Base-by-base conservation (phyloP, 805 yeast genomes). In the Metschnikowia rubicola region DNA sequence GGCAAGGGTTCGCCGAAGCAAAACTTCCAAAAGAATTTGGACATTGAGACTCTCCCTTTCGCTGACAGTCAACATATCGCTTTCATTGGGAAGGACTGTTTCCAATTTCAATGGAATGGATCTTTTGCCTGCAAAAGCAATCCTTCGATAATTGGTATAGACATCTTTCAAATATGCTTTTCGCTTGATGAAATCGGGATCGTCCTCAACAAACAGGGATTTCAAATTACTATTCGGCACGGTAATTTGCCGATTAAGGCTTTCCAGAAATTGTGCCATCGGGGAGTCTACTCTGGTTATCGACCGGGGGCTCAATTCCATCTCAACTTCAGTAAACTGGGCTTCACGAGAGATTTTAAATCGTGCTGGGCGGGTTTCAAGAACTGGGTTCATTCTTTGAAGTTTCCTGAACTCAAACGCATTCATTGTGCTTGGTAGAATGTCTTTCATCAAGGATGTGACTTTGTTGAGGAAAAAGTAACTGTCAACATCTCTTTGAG, bases 1-100 rank as follows among this genome's bases (percentile, higher is more conserved):
- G 31, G 74, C 70, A 51, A 71, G 53, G 1, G 75, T 72, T 46
- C 74, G 55, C 47, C 76, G 61, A n/a, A 72, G 45, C 37, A 72
- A 58, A 6, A 69, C 48, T 44, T 71, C 77, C 30, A 69, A 58
- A n/a, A 68, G 55, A 0, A 72, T 39, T 44, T 60, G 61, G 35
- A 57, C 60, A 41, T 71, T 64, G 41, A 71, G 50, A n/a, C 52
- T 47, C 10, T 62, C 59, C 15, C 62, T 56, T 39, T 70, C 74
- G 2, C 39, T 39, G 10, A 57, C 47, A 6, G 56, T 46, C 21
- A 70, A 41, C 35, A 64, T 54, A 17, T 60, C 64, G 3, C 55
- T 29, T 35, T 65, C 70, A 28, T 63, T 57, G 2, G 74, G 71
- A 43, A 58, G 66, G 37, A 67, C 34, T 0, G 58, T 62, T 10